Evolutionary conservation across 495 filamentous ascomycete genomes (phyloP), one percentile per base, ranked within the genome.

Genomic region (Penicillium pancosmium): DNA sequence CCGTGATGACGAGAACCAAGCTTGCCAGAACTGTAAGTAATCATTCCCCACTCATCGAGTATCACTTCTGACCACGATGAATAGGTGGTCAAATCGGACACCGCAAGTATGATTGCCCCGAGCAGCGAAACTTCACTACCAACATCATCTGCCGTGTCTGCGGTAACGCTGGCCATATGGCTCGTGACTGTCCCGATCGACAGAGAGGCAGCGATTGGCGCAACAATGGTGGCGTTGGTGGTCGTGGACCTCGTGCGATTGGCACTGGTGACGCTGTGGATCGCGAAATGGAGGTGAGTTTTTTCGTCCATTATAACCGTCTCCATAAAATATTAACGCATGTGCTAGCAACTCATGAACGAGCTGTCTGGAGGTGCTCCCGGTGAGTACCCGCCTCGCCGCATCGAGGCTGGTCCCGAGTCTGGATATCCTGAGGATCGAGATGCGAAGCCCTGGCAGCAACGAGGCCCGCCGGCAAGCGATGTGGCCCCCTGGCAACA

Each of bases 81-180:
- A 21, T 52, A 88, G 86, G 86, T 75, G 95, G 93, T 63, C 91
- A 99, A 84, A 98, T 99, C 59, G 95, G 95, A 56, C 95, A 99
- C 74, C 87, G 95, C 72, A 99, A 98, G 74, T 98, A 97, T 66
- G 95, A 99, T 73, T 99, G 95, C 64, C 95, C 95, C 7, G 89
- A 99, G 78, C 91, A 96, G 73, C 89, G 91, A 70, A 99, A 99
- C 74, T 98, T 89, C 76, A 98, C 95, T 23, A 92, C 95, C 65
- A 97, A 92, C 71, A 97, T 98, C 75, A 99, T 99, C 73, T 99
- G 95, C 80, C 93, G 94, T 63, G 90, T 97, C 67, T 99, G 95
- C 77, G 95, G 95, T 54, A 93, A 95, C 65, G 91, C 91, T 56
- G 91, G 91, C 1, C 91, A 96, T 67, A 93, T 96, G 89, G 91